Evolutionary conservation across 352 stramenopile species (phyloP).

Genomic region (Thalassiosira allenii): DNA sequence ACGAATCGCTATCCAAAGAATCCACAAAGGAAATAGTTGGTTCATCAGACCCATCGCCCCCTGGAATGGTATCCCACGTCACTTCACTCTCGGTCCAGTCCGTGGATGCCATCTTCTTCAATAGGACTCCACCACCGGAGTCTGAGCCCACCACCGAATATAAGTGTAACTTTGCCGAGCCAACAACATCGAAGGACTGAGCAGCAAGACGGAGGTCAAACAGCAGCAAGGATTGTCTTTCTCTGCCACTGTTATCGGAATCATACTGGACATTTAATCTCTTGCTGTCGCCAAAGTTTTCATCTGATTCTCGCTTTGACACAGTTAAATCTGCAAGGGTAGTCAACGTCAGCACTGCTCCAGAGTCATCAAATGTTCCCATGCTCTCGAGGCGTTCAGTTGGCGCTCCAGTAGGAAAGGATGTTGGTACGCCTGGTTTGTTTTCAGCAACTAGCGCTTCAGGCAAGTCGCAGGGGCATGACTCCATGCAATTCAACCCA

Average conservation of each 20-base stretch:
- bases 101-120: constrained; percentile 48
- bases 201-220: constrained; percentile 46
- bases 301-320: constrained; percentile 23
- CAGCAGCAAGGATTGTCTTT: constrained; percentile 47
- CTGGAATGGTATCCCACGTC: constrained; percentile 47
- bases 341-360: constrained; percentile 25
- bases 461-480: constrained; percentile 20
- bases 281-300: constrained; percentile 46
- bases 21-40: constrained; percentile 48
- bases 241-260: constrained; percentile 11
- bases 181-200: constrained; percentile 35
- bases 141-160: constrained; percentile 31
- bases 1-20: constrained; percentile 30
- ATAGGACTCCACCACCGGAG: constrained; percentile 35
- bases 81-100: constrained; percentile 46
- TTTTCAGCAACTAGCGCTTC: too few relatives aligned
- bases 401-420: too few relatives aligned
- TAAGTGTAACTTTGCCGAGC: constrained; percentile 32
- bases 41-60: constrained; percentile 43
- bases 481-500: constrained; percentile 31
- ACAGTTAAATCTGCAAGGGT: constrained; percentile 45
- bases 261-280: constrained; percentile 31
- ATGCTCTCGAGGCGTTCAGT: too few relatives aligned
- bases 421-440: too few relatives aligned
- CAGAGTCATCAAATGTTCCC: constrained; percentile 25